Evolutionary conservation across 2,329 filamentous ascomycete genomes (phyloP), one percentile per base, ranked within the genome.

Genomic region (Cladosporium velox): DNA sequence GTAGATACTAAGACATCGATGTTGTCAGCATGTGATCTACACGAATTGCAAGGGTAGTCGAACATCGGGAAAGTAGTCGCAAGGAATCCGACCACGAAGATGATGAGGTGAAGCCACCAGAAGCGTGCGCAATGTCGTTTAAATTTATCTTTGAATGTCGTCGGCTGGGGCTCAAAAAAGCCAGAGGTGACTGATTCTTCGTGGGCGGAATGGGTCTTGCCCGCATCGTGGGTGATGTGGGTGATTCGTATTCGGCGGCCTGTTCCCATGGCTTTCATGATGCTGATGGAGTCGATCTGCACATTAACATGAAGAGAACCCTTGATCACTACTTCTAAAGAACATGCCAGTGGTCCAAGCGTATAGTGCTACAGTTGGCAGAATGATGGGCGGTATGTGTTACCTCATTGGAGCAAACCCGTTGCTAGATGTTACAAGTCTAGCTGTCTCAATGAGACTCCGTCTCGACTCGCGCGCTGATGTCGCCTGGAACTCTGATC

Each of bases 1-100:
- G 71, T 83, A 88, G 55, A 88, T 79, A 44, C 58, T 60, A 28
- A 14, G n/a, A 14, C 10, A 32, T 30, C 11, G 5, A 5, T 32
- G 1, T 32, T 34, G 28, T 55, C 52, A 55, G 52, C 14, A 14
- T 55, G 8, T 47, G n/a, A 21, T 12, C 10, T 3, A 21, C 4
- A 21, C 7, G 10, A 3, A 11, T 8, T n/a, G 14, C 5, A 47
- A 11, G 14, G n/a, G 41, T 11, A 47, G 41, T 47, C 41, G n/a
- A 47, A 47, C 41, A 47, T 24, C n/a, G 41, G 41, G 12, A 47
- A 24, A 47, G 41, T 47, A 8, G 41, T 47, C n/a, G 41, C 41
- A 21, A 47, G 41, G 11, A 47, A 47, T 6, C 41, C 41, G n/a
- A 47, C 41, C 41, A 47, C 41, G 41, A 47, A 47, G 2, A 47